These are phyloP conservation scores for Miscanthus lutarioriparius DNA, from an alignment of 176 grass and related monocot species.

Conservation along the genomic window DNA sequence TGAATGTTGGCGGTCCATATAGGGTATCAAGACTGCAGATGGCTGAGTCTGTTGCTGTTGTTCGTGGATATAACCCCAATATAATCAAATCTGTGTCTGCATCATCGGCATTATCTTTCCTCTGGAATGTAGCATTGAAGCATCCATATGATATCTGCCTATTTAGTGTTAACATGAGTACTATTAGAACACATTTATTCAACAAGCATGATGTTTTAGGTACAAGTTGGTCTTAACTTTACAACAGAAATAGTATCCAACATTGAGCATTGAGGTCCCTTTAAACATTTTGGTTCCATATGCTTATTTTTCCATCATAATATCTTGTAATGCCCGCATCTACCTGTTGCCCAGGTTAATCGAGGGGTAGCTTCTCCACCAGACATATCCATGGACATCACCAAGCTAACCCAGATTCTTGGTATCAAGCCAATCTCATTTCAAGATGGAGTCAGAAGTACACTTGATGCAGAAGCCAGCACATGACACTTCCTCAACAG, in stretches of 20 bases:
- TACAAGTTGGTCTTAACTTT: background rate
- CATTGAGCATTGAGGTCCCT: background rate
- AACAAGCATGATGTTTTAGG: background rate
- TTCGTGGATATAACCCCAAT: slow-evolving; percentile 69
- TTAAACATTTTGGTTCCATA: background rate
- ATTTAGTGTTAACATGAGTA: background rate
- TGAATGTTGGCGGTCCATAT: slow-evolving; percentile 83
- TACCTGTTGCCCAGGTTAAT: slow-evolving; percentile 55
- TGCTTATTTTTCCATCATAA: slow-evolving; percentile 17
- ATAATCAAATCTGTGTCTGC: slow-evolving; percentile 81
- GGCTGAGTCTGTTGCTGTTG: slow-evolving; percentile 75
- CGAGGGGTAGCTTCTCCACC: slow-evolving; percentile 78
- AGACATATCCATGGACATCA: slow-evolving; percentile 98
- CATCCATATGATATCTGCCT: background rate
- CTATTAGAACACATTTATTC: background rate
- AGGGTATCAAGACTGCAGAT: slow-evolving; percentile 93
- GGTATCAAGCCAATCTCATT: slow-evolving; percentile 67
- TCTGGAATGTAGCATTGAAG: slow-evolving; percentile 13
- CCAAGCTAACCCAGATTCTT: slow-evolving; percentile 60
- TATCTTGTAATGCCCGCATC: slow-evolving; percentile 11
- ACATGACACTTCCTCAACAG: slow-evolving; percentile 22
- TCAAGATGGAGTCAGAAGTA: slow-evolving; percentile 72
- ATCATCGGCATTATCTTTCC: slow-evolving; percentile 61
- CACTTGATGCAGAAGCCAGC: slow-evolving; percentile 50
- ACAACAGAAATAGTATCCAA: background rate